Evolutionary conservation across 345 rosid genomes (phyloP).

Genomic region (Ricinus communis): DNA sequence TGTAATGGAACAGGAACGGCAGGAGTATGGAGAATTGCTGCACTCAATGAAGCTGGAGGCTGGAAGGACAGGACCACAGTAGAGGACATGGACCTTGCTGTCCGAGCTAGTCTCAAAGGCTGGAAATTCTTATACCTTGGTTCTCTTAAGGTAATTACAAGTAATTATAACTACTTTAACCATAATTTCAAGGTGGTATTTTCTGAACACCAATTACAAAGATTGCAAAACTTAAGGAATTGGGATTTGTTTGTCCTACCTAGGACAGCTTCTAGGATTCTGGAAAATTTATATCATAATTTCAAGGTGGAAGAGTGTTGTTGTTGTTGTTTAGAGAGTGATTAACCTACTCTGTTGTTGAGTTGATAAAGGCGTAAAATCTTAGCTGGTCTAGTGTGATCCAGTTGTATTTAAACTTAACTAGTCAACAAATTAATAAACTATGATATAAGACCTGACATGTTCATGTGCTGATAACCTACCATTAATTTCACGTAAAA

Average conservation of each 20-base stretch:
- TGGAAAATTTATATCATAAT: no score
- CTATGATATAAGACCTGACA: background rate
- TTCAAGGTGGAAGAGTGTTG: background rate
- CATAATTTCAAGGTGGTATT: no score
- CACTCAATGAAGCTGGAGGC: slow-evolving; percentile 93
- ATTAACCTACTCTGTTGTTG: no score
- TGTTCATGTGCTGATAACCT: slow-evolving; percentile 6
- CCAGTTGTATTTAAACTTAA: no score
- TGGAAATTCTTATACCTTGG: slow-evolving; percentile 92
- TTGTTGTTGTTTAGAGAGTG: no score
- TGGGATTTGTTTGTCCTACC: no score
- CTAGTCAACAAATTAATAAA: background rate
- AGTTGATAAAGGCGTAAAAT: no score
- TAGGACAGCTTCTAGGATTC: no score
- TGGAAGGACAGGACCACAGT: slow-evolving; percentile 99
- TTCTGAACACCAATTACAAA: no score
- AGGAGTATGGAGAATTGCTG: slow-evolving; percentile 90
- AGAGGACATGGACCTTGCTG: slow-evolving; percentile 98
- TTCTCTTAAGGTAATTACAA: slow-evolving; percentile 48
- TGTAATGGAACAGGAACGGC: slow-evolving; percentile 66
- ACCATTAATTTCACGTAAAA: background rate
- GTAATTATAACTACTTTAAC: no score
- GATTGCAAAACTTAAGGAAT: no score
- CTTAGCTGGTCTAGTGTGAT: no score
- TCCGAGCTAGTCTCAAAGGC: slow-evolving; percentile 94